phyloP scores from a whole-genome alignment of 2,329 filamentous ascomycete genomes.

The Colletotrichum sp. region DNA sequence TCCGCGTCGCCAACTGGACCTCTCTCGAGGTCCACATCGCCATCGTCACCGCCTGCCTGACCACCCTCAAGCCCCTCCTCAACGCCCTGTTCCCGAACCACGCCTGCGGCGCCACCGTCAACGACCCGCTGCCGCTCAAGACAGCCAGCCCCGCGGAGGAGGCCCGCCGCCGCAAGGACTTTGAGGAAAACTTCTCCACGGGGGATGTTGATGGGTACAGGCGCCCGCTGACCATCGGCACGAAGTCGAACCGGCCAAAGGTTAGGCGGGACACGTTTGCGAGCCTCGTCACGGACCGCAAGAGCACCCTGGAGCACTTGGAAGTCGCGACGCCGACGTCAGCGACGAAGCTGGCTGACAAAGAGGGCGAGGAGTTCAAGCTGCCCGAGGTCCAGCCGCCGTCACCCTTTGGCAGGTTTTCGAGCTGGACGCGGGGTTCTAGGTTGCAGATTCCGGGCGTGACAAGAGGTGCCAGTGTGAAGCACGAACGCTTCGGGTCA shows the following conservation, averaged over 20 bases:
- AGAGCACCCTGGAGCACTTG: background rate
- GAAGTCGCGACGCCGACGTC: background rate
- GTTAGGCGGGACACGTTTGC: conserved; percentile 4
- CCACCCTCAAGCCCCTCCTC: conserved; percentile 41
- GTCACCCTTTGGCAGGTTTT: background rate
- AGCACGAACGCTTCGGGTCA: background rate
- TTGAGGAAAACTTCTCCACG: conserved; percentile 16
- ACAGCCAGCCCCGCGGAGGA: background rate
- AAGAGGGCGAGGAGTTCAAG: background rate
- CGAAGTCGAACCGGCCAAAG: conserved; percentile 2
- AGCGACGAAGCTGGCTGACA: background rate
- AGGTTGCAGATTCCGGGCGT: background rate
- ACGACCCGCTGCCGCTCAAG: background rate
- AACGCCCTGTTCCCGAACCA: conserved; percentile 36
- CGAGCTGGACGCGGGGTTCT: background rate
- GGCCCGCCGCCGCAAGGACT: background rate
- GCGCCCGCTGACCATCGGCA: conserved; percentile 25
- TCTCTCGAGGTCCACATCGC: conserved; percentile 38
- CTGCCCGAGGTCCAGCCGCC: conserved; percentile 13
- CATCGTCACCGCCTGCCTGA: conserved; percentile 40
- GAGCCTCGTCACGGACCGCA: background rate
- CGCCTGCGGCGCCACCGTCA: background rate
- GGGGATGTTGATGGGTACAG: conserved; percentile 1
- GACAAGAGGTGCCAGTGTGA: background rate
- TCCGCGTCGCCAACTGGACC: conserved; percentile 38